phyloP scores from a whole-genome alignment of 2,329 filamentous ascomycete species.

The Acrocalymma vagum region DNA sequence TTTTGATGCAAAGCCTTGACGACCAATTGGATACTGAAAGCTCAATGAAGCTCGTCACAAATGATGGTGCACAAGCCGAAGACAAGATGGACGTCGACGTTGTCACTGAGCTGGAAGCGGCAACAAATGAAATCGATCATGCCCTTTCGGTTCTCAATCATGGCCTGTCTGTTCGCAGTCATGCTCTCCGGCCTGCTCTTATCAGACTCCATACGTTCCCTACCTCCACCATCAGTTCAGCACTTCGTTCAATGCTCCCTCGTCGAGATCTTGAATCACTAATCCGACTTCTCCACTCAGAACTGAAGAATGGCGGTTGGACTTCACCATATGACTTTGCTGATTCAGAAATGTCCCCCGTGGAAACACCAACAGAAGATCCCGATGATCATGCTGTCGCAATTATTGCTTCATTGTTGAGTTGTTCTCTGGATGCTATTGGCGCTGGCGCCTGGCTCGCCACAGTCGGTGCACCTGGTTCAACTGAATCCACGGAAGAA shows the following conservation, averaged over 20 bases:
- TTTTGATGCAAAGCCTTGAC: slow-evolving; percentile 75
- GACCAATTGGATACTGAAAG: slow-evolving; percentile 37
- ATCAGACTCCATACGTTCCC: slow-evolving; percentile 75
- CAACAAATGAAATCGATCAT: slow-evolving; percentile 67
- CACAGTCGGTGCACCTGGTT: slow-evolving; percentile 57
- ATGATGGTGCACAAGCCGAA: slow-evolving; percentile 30
- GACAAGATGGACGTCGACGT: slow-evolving; percentile 46
- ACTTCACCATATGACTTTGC: slow-evolving; percentile 74
- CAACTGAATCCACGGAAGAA: slow-evolving; percentile 65
- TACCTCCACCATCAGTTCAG: slow-evolving; percentile 65
- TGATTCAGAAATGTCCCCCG: slow-evolving; percentile 48
- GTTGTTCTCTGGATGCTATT: slow-evolving; percentile 78
- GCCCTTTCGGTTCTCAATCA: slow-evolving; percentile 73
- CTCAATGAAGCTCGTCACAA: slow-evolving; percentile 51
- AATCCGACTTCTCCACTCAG: slow-evolving; percentile 75
- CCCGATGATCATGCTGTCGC: slow-evolving; percentile 74
- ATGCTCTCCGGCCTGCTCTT: slow-evolving; percentile 73
- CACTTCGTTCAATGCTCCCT: slow-evolving; percentile 69
- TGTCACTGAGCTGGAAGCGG: slow-evolving; percentile 48
- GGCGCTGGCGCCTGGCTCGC: slow-evolving; percentile 76
- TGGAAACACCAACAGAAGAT: slow-evolving; percentile 52
- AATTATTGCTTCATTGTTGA: slow-evolving; percentile 75
- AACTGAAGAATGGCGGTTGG: slow-evolving; percentile 79
- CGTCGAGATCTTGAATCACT: slow-evolving; percentile 75
- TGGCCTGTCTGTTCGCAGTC: slow-evolving; percentile 69